These are phyloP conservation scores for Starmerella floricola DNA, from an alignment of 805 yeast species.

Conservation along the genomic window DNA sequence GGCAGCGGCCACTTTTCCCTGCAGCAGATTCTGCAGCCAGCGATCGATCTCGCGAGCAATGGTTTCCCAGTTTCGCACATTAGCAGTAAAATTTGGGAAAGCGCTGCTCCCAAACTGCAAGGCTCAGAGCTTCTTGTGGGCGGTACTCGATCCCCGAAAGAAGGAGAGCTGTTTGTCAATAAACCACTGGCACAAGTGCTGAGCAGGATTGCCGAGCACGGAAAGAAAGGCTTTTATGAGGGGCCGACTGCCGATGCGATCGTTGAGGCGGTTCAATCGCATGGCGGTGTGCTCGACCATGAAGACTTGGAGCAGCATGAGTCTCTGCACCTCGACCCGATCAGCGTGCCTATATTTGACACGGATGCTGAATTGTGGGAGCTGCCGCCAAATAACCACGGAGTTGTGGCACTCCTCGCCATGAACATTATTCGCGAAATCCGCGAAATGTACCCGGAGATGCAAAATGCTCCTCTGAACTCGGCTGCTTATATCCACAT, in stretches of 20 bases:
- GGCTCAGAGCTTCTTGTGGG: conserved; percentile 28
- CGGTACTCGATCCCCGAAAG: conserved; percentile 36
- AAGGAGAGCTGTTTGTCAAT: conserved; percentile 49
- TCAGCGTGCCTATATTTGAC: conserved; percentile 34
- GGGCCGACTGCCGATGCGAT: conserved; percentile 62
- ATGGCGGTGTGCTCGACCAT: conserved; percentile 45
- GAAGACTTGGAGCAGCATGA: conserved; percentile 49
- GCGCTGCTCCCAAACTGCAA: conserved; percentile 32
- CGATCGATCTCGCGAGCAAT: conserved; percentile 50
- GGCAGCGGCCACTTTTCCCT: conserved; percentile 57
- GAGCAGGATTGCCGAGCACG: conserved; percentile 40
- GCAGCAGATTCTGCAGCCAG: conserved; percentile 36
- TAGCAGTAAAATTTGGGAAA: conserved; percentile 41
- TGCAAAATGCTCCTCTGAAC: conserved; percentile 40
- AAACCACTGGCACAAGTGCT: conserved; percentile 42
- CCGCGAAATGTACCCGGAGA: conserved; percentile 35
- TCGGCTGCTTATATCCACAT: conserved; percentile 59
- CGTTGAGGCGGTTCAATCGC: conserved; percentile 38
- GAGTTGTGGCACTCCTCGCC: conserved; percentile 60
- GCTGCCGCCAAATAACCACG: conserved; percentile 78
- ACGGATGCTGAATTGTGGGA: conserved; percentile 53
- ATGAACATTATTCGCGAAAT: conserved; percentile 53
- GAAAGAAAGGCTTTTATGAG: conserved; percentile 55
- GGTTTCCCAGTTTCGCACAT: conserved; percentile 57
- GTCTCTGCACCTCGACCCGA: conserved; percentile 55